Conservation (phyloP, 257 asterid genomes). For the Nicotiana noctiflora region DNA sequence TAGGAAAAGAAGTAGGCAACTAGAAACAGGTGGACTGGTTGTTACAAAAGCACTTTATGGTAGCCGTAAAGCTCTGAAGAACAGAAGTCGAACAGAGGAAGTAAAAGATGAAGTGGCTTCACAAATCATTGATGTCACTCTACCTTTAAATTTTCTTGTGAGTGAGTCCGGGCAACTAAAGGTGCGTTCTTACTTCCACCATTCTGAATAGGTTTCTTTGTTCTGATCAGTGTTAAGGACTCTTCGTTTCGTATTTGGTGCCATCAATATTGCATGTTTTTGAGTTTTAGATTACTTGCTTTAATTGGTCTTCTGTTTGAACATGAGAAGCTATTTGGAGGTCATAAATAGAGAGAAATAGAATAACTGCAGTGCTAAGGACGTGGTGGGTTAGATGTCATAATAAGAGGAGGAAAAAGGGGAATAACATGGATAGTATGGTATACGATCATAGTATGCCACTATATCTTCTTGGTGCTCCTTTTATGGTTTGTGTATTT, state of each 20-base stretch:
- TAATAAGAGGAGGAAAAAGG: neutral
- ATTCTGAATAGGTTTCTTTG: neutral
- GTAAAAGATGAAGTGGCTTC: slow-evolving; percentile 46
- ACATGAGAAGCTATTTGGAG: neutral
- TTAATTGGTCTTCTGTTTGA: neutral
- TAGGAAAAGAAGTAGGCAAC: slow-evolving; percentile 69
- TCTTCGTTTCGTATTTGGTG: neutral
- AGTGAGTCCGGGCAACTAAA: slow-evolving; percentile 76
- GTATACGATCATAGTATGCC: neutral
- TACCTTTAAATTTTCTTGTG: slow-evolving; percentile 84
- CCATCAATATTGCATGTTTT: neutral
- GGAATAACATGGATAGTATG: neutral
- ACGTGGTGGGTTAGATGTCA: neutral
- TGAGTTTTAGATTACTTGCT: neutral
- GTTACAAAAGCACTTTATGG: slow-evolving; percentile 70
- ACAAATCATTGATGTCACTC: slow-evolving; percentile 67
- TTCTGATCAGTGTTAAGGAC: neutral
- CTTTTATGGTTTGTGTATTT: neutral
- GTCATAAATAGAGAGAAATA: neutral
- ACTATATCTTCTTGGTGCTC: neutral
- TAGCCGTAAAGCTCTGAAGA: slow-evolving; percentile 39
- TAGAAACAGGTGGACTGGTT: slow-evolving; percentile 66
- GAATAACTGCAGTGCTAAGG: neutral
- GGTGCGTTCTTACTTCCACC: slow-evolving; percentile 28
- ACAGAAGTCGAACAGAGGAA: slow-evolving; percentile 39